Conservation (phyloP, 176 grass and related monocot genomes). For the Triticum turgidum region DNA sequence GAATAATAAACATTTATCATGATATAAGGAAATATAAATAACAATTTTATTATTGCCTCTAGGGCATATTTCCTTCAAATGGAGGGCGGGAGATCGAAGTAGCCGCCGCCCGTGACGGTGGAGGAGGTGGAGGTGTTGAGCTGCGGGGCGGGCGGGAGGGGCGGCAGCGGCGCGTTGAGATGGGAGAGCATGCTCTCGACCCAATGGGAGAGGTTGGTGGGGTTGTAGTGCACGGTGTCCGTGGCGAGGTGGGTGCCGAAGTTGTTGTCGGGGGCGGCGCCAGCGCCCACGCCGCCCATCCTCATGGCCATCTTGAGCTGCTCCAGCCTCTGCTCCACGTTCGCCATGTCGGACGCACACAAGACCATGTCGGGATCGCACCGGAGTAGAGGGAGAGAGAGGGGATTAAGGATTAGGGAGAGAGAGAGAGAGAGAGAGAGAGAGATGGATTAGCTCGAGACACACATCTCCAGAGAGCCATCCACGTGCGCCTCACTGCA, state of each 20-base stretch:
- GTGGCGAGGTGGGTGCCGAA: conserved; percentile 60
- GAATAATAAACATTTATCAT: too few species aligned
- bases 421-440: too few species aligned
- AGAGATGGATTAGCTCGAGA: too few species aligned
- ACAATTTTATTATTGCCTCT: too few species aligned
- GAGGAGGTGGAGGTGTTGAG: conserved; percentile 26
- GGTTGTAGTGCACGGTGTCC: conserved; percentile 88
- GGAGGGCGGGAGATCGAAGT: conserved; percentile 18
- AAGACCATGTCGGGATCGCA: too few species aligned
- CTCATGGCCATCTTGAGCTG: conserved; percentile 97
- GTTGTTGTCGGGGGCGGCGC: conserved; percentile 34
- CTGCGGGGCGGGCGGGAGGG: conserved; percentile 38
- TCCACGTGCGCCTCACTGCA: too few species aligned
- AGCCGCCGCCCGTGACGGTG: conserved; percentile 12
- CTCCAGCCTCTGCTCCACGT: conserved; percentile 97
- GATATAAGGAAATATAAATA: too few species aligned
- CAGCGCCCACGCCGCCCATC: conserved; percentile 37
- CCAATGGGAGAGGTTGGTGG: conserved; percentile 75
- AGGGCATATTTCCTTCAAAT: not conserved
- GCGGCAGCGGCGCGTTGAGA: conserved; percentile 64
- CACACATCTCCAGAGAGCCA: too few species aligned
- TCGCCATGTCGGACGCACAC: conserved; percentile 72
- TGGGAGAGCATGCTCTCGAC: conserved; percentile 90
- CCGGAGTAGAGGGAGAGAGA: too few species aligned
- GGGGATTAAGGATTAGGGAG: too few species aligned